Conservation (phyloP, 2,329 filamentous ascomycete species). For the Cordyceps cateniannulata region DNA sequence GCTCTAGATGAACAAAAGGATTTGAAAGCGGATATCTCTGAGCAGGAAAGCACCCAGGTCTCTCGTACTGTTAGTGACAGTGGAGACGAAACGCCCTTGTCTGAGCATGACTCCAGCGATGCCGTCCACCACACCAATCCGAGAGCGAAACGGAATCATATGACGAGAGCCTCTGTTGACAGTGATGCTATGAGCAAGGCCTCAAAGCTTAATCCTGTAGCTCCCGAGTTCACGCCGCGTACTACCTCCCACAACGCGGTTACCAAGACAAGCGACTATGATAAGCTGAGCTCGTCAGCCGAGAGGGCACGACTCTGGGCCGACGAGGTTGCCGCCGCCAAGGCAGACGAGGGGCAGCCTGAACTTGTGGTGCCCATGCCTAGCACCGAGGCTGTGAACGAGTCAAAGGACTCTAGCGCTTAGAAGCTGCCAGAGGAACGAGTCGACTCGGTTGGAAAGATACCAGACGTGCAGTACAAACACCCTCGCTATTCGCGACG, state of each 20-base stretch:
- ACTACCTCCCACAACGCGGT: not conserved
- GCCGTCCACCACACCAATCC: conserved; percentile 21
- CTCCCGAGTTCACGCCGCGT: conserved; percentile 48
- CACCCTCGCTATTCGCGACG: conserved; percentile 36
- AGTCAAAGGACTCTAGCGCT: conserved; percentile 13
- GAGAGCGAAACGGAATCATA: conserved; percentile 15
- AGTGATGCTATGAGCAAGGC: conserved; percentile 8
- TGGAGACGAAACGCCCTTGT: conserved; percentile 11
- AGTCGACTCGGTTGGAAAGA: conserved; percentile 16
- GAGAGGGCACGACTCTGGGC: conserved; percentile 20
- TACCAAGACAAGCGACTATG: not conserved
- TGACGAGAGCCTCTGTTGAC: not conserved
- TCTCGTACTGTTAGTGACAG: conserved; percentile 13
- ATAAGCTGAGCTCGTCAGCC: conserved; percentile 7
- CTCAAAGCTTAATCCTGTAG: conserved; percentile 47
- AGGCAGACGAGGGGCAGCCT: conserved; percentile 13
- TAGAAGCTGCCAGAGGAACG: conserved; percentile 19
- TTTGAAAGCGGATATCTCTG: not conserved
- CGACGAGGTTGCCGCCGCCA: conserved; percentile 24
- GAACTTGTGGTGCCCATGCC: not conserved
- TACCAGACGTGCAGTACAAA: conserved; percentile 21
- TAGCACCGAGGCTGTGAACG: not conserved
- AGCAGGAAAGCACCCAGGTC: conserved; percentile 11
- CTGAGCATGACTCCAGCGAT: conserved; percentile 7
- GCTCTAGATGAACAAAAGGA: conserved; percentile 9